phyloP scores from a whole-genome alignment of 2,329 filamentous ascomycete species.

The Teratosphaeria zuluensis region DNA sequence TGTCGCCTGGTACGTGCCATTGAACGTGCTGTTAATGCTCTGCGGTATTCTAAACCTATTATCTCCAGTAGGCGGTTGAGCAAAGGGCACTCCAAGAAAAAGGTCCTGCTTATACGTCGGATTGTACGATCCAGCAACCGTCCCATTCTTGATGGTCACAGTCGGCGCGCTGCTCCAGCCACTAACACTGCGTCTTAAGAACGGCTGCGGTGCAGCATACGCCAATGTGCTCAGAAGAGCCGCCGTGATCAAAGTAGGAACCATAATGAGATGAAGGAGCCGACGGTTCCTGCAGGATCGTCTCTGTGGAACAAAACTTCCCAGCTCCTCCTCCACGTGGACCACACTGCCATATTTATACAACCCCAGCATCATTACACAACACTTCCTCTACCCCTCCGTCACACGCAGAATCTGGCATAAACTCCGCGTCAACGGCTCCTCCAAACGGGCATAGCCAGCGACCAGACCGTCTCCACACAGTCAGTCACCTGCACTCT shows the following conservation, averaged over 20 bases:
- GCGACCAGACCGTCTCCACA: too few species aligned
- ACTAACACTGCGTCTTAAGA: background rate
- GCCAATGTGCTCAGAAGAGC: background rate
- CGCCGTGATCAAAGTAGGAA: background rate
- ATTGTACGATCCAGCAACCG: constrained; percentile 30
- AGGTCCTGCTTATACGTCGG: constrained; percentile 35
- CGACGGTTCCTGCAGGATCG: background rate
- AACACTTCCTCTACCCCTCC: too few species aligned
- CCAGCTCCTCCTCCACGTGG: background rate
- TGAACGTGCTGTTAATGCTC: constrained; percentile 29
- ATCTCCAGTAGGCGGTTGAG: constrained; percentile 25
- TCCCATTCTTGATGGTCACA: constrained; percentile 35
- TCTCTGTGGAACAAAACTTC: background rate
- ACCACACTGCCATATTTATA: too few species aligned
- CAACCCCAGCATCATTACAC: too few species aligned
- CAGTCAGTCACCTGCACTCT: too few species aligned
- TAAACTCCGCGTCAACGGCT: too few species aligned
- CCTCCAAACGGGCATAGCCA: too few species aligned
- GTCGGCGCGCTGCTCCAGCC: constrained; percentile 18
- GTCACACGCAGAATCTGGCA: too few species aligned
- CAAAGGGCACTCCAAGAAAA: constrained; percentile 36
- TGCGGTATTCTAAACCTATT: constrained; percentile 26
- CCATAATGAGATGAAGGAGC: background rate
- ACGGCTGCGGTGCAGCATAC: background rate
- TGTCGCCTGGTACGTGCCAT: constrained; percentile 29